Base-by-base conservation (phyloP, 805 yeast species). In the Wickerhamomyces queroliae region DNA sequence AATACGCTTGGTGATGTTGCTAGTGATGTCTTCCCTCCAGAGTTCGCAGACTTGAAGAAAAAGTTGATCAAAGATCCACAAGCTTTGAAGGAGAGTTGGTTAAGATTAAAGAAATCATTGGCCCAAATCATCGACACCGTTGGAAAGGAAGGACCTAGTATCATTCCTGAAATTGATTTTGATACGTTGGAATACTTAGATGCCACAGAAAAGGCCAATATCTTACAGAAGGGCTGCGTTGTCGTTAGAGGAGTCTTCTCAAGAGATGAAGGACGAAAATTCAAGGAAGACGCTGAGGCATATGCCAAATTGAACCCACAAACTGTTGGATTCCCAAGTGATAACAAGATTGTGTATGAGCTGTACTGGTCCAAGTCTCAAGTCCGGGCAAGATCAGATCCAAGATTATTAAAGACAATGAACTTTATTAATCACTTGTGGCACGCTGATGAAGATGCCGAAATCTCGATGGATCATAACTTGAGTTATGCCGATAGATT, bases 401-500 rank as follows among this genome's bases (percentile, higher is more conserved):
- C 68, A 15, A 56, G 59, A 18, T 43, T 64, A 18, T 42, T 55
- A 15, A 45, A 50, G 18, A 49, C 61, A 7, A 54, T 59, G 52
- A 44, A 42, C n/a, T 45, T 50, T n/a, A 42, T 61, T 44, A 50
- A 49, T 37, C 40, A 47, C 7, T 42, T 58, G 36, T 65, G 64
- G 61, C 54, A 56, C 16, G 36, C 42, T 36, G 47, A 53, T n/a
- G 46, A 53, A 12, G 53, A 61, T 18, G 48, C 54, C 2, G 50
- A 50, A 12, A 44, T 66, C 15, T 62, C 64, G 30, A 47, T 61
- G 34, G 53, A 51, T 11, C 52, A 59, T 10, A 61, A 63, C 28
- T 50, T 68, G 16, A 53, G 60, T 12, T 69, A 69, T 45, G 70
- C 69, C n/a, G 74, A 69, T 47, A 49, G 72, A 17, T 50, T 67